These are phyloP conservation scores for Penstemon eatonii DNA, from an alignment of 257 asterid genomes.

Conservation along the genomic window DNA sequence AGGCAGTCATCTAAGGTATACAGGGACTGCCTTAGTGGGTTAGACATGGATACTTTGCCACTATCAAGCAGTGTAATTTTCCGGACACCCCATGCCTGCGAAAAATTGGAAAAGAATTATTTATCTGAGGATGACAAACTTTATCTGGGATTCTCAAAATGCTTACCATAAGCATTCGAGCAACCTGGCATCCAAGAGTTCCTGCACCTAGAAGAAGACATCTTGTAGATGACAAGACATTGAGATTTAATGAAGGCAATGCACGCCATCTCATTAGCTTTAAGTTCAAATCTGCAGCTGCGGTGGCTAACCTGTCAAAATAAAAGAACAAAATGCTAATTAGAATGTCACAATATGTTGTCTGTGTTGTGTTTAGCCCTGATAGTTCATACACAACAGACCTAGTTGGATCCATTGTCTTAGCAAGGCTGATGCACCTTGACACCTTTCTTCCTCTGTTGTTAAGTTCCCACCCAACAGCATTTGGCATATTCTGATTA, in stretches of 20 bases:
- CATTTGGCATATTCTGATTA: slow-evolving; percentile 54
- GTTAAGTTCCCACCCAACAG: slow-evolving; percentile 84
- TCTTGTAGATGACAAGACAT: slow-evolving; percentile 56
- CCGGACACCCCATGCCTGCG: slow-evolving; percentile 96
- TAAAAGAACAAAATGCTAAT: slow-evolving; percentile 24
- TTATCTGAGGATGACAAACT: slow-evolving; percentile 1
- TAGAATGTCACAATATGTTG: slow-evolving; percentile 13
- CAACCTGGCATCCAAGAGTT: slow-evolving; percentile 97
- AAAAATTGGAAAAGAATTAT: slow-evolving; percentile 6
- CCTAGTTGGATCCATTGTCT: slow-evolving; percentile 93
- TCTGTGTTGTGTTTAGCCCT: slow-evolving; percentile 9
- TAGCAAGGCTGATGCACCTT: slow-evolving; percentile 80
- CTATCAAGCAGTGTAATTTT: slow-evolving; percentile 83
- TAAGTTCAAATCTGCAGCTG: slow-evolving; percentile 97
- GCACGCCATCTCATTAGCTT: slow-evolving; percentile 98
- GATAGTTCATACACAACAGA: slow-evolving; percentile 28
- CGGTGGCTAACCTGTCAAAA: slow-evolving; percentile 69
- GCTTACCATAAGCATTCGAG: slow-evolving; percentile 95
- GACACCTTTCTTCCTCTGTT: slow-evolving; percentile 57
- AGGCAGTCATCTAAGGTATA: slow-evolving; percentile 82
- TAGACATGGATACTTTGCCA: slow-evolving; percentile 94
- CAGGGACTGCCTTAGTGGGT: slow-evolving; percentile 91
- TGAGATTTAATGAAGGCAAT: slow-evolving; percentile 75
- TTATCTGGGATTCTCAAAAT: slow-evolving; percentile 22
- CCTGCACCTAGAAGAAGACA: slow-evolving; percentile 98